A percentile compares a stretch with the other conserved stretches of the same genome.
These are phyloP conservation scores for Phytopythium vexans DNA, from an alignment of 352 stramenopile species.

Conservation along the genomic window DNA sequence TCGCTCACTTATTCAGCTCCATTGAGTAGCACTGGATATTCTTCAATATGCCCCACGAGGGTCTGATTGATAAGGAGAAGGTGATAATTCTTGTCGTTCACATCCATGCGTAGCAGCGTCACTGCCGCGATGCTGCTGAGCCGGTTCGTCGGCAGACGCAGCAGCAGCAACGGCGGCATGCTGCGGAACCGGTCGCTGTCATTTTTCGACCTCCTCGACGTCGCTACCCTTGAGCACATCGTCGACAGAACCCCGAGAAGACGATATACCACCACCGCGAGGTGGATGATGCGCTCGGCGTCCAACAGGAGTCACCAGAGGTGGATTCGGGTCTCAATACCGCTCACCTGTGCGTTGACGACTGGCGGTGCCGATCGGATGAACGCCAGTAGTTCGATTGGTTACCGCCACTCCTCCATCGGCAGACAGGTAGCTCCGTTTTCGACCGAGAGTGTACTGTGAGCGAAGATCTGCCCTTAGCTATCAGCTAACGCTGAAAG, in stretches of 20 bases:
- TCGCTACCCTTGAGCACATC: not conserved
- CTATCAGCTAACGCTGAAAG: too few species aligned
- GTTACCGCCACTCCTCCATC: constrained; percentile 26
- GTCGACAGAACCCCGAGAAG: too few species aligned
- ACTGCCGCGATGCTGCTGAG: constrained; percentile 11
- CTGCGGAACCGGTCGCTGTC: not conserved
- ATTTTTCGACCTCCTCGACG: not conserved
- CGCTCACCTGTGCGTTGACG: constrained; percentile 4
- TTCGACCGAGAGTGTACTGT: too few species aligned
- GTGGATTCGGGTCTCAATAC: constrained; percentile 28
- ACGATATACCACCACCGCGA: constrained; percentile 2
- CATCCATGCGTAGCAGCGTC: not conserved
- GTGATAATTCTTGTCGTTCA: too few species aligned
- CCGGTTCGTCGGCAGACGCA: constrained; percentile 9
- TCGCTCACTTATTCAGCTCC: too few species aligned
- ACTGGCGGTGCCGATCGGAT: constrained; percentile 10
- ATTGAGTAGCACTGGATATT: too few species aligned
- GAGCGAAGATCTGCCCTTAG: too few species aligned
- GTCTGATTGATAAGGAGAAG: too few species aligned
- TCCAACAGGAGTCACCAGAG: constrained; percentile 66
- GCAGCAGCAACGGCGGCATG: constrained; percentile 11
- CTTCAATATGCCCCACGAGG: too few species aligned
- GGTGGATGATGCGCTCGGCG: constrained; percentile 20
- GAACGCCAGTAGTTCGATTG: constrained; percentile 26
- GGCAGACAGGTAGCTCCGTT: too few species aligned